Conservation (phyloP, 345 rosid genomes). For the Nasturtium officinale region DNA sequence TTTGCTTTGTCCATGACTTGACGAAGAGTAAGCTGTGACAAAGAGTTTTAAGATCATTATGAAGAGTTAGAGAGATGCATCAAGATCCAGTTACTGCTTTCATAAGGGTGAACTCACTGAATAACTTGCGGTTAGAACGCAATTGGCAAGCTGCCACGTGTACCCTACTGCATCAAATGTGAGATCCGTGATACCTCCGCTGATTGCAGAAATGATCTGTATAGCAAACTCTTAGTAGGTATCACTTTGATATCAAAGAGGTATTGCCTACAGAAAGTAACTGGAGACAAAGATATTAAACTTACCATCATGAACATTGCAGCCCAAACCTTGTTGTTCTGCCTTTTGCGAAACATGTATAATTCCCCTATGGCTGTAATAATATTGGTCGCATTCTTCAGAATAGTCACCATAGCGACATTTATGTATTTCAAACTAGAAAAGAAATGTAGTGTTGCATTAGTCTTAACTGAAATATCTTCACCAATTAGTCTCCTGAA, state of each 20-base stretch:
- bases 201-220: constrained; percentile 87
- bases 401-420: constrained; percentile 92
- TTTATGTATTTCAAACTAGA: constrained; percentile 90
- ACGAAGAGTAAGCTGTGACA: constrained; percentile 72
- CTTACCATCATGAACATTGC: constrained; percentile 93
- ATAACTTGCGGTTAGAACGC: constrained; percentile 86
- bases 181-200: constrained; percentile 84
- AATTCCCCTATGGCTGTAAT: constrained; percentile 86
- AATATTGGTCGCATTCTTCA: constrained; percentile 94
- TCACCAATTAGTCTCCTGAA: constrained; percentile 18
- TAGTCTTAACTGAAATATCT: constrained; percentile 1
- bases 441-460: constrained; percentile 23
- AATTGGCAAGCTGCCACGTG: constrained; percentile 77
- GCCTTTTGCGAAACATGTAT: constrained; percentile 80
- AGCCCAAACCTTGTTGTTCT: constrained; percentile 88
- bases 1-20: constrained; percentile 90
- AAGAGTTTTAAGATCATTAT: constrained; percentile 6
- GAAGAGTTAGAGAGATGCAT: not conserved
- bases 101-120: constrained; percentile 52
- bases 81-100: constrained; percentile 25
- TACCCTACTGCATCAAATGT: constrained; percentile 77
- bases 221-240: constrained; percentile 29
- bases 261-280: constrained; percentile 1
- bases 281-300: not conserved
- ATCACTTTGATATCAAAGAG: constrained; percentile 4